phyloP scores from a whole-genome alignment of 257 asterid species.

The Scutellaria barbata region DNA sequence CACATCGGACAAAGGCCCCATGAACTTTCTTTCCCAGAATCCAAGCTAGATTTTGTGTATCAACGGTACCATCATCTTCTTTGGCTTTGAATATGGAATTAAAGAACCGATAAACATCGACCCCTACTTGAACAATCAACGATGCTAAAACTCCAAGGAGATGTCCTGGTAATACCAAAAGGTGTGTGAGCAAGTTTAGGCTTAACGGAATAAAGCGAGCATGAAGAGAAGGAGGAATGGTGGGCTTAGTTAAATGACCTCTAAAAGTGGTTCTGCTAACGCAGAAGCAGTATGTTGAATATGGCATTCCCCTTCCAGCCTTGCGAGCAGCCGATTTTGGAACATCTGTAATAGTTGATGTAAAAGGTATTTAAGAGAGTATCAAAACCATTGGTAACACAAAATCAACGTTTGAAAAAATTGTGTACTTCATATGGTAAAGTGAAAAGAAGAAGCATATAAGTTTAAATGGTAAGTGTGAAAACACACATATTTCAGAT shows the following conservation, averaged over 20 bases:
- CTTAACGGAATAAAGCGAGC: constrained; percentile 2
- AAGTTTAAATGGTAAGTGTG: too few species aligned
- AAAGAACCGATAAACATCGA: constrained; percentile 63
- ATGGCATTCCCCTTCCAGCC: constrained; percentile 76
- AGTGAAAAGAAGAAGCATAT: too few species aligned
- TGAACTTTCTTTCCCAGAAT: constrained; percentile 62
- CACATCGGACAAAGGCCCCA: constrained; percentile 61
- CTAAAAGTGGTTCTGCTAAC: constrained; percentile 80
- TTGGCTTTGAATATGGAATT: constrained; percentile 41
- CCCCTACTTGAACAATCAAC: constrained; percentile 84
- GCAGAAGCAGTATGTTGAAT: constrained; percentile 49
- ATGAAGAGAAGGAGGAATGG: constrained; percentile 1
- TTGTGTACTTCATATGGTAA: too few species aligned
- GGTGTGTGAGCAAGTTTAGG: constrained; percentile 23
- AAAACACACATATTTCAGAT: too few species aligned
- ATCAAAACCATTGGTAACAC: constrained; percentile 7
- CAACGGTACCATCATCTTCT: constrained; percentile 44
- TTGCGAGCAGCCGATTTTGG: constrained; percentile 91
- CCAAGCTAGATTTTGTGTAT: constrained; percentile 41
- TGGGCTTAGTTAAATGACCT: constrained; percentile 51
- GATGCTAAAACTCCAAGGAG: constrained; percentile 87
- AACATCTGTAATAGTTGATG: constrained; percentile 55
- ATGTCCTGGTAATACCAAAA: constrained; percentile 61
- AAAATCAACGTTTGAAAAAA: constrained; percentile 7
- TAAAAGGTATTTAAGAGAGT: not conserved